Evolutionary conservation across 176 grass and related monocot species (phyloP), one percentile per base, ranked within the genome.

Genomic region (Triticum timopheevii): DNA sequence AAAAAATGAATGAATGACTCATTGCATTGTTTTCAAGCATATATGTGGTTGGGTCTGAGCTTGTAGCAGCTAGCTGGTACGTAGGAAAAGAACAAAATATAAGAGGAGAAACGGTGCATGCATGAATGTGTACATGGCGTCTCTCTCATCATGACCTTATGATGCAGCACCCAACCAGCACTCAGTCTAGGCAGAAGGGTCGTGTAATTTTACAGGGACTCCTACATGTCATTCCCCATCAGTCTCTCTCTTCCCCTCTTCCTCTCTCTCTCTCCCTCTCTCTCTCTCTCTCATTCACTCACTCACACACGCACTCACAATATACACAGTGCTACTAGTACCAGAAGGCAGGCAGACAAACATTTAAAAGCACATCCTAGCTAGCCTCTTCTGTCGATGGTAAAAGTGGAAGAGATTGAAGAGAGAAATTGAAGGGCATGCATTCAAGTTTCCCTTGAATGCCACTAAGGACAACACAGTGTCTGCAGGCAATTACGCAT

Each of bases 101-200:
- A 42, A 39, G 13, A 19, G 25, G 35, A 64, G 59, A 23, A 72
- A 65, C 1, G 85, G 28, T n/a, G 69, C 69, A 27, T 65, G 19
- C 30, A 65, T 56, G 28, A 24, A 66, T 50, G 16, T 20, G 28
- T 45, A 20, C 45, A 71, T 10, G 65, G 20, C 28, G 36, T 80
- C 80, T 79, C 74, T 80, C 36, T 91, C 90, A 90, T 90, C 89
- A 87, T 90, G 38, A 86, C 68, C 85, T 78, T 64, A 86, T 90
- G 80, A 90, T 90, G 80, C 85, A 77, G 80, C 86, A 73, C 73
- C 89, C 84, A 83, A 79, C 81, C 66, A 34, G 78, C 73, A 76
- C 24, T 75, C 38, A 74, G 68, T 69, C 27, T 35, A 64, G 67
- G 77, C 77, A 80, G 77, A 65, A 87, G 69, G 78, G 73, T 76